phyloP scores from a whole-genome alignment of 2,329 filamentous ascomycete genomes.

The Claviceps maximensis region DNA sequence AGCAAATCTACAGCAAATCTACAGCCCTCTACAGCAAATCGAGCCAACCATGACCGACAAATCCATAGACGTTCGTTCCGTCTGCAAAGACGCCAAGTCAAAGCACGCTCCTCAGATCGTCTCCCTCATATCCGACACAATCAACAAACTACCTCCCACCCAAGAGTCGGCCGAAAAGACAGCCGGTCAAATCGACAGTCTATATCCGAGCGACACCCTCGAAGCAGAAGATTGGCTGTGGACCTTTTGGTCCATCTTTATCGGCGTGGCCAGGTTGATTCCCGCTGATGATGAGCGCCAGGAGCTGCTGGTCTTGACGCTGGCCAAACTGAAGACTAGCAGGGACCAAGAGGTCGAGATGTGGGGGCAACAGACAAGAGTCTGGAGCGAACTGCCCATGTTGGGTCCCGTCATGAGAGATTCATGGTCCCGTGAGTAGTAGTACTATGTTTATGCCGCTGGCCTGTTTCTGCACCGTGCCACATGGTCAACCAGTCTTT shows the following conservation, averaged over 20 bases:
- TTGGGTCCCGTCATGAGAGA: slow-evolving; percentile 18
- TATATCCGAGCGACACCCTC: slow-evolving; percentile 9
- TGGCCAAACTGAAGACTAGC: slow-evolving; percentile 13
- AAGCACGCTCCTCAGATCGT: slow-evolving; percentile 10
- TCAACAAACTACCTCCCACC: slow-evolving; percentile 10
- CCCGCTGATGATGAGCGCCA: slow-evolving; percentile 15
- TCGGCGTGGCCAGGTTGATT: slow-evolving; percentile 13
- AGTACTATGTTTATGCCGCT: neutral
- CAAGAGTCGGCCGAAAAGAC: slow-evolving; percentile 10
- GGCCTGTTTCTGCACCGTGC: neutral
- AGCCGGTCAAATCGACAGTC: slow-evolving; percentile 14
- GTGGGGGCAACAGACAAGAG: slow-evolving; percentile 13
- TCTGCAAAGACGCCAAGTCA: slow-evolving; percentile 1
- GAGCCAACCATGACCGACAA: slow-evolving; percentile 1
- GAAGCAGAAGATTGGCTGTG: slow-evolving; percentile 17
- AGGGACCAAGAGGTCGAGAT: slow-evolving; percentile 14
- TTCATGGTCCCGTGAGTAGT: slow-evolving; percentile 16
- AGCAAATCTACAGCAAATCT: no score
- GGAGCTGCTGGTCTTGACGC: slow-evolving; percentile 11
- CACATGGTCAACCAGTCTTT: neutral
- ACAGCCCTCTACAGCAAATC: no score
- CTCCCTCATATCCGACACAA: slow-evolving; percentile 12
- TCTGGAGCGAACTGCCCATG: slow-evolving; percentile 20
- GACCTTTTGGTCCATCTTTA: slow-evolving; percentile 16
- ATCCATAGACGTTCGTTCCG: slow-evolving; percentile 2